A percentile compares a stretch with the other conserved stretches of the same genome.
These are phyloP conservation scores for Sphagnurus paluster DNA, from an alignment of 1,284 basidiomycete genomes.

Conservation along the genomic window DNA sequence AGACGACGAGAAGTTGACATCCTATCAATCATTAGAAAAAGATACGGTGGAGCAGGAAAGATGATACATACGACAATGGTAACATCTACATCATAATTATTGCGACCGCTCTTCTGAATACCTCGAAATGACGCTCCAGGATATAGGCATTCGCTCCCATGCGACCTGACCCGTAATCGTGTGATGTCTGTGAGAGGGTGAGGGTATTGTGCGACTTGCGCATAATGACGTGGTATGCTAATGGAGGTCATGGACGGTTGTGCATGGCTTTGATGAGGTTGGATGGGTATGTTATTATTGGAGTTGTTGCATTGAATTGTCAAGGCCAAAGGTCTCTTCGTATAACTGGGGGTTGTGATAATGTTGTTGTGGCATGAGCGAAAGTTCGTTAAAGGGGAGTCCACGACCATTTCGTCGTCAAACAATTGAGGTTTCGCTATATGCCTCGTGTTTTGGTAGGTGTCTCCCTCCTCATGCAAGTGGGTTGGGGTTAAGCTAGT, in stretches of 20 bases:
- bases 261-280: constrained; percentile 9
- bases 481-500: constrained; percentile 20
- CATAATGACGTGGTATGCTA: constrained; percentile 9
- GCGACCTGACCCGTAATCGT: constrained; percentile 69
- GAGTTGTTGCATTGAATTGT: constrained; percentile 21
- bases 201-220: constrained; percentile 20
- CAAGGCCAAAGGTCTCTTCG: constrained; percentile 24
- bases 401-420: constrained; percentile 18
- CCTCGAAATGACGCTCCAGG: constrained; percentile 79
- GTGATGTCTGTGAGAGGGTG: constrained; percentile 73
- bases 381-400: constrained; percentile 10
- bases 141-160: constrained; percentile 78
- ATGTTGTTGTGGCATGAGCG: constrained; percentile 17
- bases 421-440: constrained; percentile 20
- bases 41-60: constrained; percentile 3
- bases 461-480: constrained; percentile 21
- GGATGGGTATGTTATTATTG: constrained; percentile 10
- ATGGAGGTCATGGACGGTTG: constrained; percentile 10
- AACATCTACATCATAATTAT: constrained; percentile 84
- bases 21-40: constrained; percentile 40
- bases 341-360: constrained; percentile 18
- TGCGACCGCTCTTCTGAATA: constrained; percentile 82
- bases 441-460: constrained; percentile 28
- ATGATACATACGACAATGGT: constrained; percentile 68
- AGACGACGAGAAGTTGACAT: constrained; percentile 80